Percentiles rank a stretch among this genome's conserved stretches.
phyloP scores from a whole-genome alignment of 768 basidiomycete genomes.

The Xerocomellus intermedius region DNA sequence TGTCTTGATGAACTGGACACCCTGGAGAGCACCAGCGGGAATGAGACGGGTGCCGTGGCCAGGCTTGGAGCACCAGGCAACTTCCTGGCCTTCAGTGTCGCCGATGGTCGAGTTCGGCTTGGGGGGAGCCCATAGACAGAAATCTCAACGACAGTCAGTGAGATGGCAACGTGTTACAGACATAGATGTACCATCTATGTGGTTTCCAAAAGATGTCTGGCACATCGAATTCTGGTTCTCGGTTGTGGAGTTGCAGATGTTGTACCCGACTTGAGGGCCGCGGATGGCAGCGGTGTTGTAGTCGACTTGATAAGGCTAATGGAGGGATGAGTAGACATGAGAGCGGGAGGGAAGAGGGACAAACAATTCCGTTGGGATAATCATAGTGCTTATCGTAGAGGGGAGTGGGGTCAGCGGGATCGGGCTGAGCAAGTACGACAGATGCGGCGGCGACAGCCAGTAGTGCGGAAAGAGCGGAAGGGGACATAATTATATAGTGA shows the following conservation, averaged over 20 bases:
- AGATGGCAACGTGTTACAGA: not conserved
- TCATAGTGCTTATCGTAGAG: constrained; percentile 46
- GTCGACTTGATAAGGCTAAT: constrained; percentile 53
- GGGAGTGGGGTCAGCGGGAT: constrained; percentile 44
- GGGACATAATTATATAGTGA: constrained; percentile 31
- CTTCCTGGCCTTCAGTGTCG: constrained; percentile 65
- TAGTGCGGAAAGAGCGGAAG: constrained; percentile 40
- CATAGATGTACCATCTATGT: constrained; percentile 36
- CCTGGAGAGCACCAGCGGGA: constrained; percentile 59
- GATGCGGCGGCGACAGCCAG: constrained; percentile 34
- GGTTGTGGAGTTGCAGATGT: constrained; percentile 66
- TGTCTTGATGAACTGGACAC: constrained; percentile 62
- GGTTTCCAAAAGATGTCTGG: constrained; percentile 70
- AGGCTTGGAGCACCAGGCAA: constrained; percentile 76
- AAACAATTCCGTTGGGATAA: constrained; percentile 45
- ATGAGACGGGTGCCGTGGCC: constrained; percentile 73
- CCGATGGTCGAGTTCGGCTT: constrained; percentile 54
- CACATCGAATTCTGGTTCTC: constrained; percentile 60
- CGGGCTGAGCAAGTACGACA: constrained; percentile 31
- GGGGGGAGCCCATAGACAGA: constrained; percentile 64
- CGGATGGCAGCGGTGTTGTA: constrained; percentile 40
- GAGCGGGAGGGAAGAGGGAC: constrained; percentile 3
- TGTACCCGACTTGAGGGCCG: constrained; percentile 64
- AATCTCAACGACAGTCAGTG: constrained; percentile 42
- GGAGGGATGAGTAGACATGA: not conserved